Evolutionary conservation across 768 basidiomycete species (phyloP), one percentile per base, ranked within the genome.

Genomic region (Austroboletus eburneus): DNA sequence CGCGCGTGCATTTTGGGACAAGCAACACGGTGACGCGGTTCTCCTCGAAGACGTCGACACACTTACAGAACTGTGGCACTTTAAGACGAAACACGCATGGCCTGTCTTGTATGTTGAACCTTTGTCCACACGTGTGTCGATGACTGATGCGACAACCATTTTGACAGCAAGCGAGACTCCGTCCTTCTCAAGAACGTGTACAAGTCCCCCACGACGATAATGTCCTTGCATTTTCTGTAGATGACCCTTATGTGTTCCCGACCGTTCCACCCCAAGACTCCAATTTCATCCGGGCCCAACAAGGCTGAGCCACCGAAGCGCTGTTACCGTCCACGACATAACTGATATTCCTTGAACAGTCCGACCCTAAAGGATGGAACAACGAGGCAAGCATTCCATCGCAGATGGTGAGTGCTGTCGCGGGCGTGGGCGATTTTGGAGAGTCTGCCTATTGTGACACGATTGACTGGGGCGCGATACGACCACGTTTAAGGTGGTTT

Each of bases 261-360:
- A 77, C 73, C 50, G 77, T 80, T 52, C 90, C 77, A 39, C 72
- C 72, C 10, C 72, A 68, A 1, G 90, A 88, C 40, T 82, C 87
- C 0, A 86, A 79, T 54, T 77, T 87, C 41, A 95, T 96, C 51
- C 86, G 94, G 7, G 91, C 90, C 0, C 94, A 98, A n/a, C 93
- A 92, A 69, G 96, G 95, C 39, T 98, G 94, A 90, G 90, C 95
- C 1, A 92, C 98, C 56, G 95, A 98, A 66, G 79, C 88, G 0
- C 73, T 99, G 9, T 97, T 93, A 1, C 96, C 95, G 0, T 97
- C 83, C 3, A 98, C 96, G 2, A 96, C 94, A 0, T 80, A 89
- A 10, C 81, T 99, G 50, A 96, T 93, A 0, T 71, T 99, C 1
- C 77, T 99, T 4, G 95, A 98, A 59, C 96, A 98, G 66, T 93